Percentiles rank a stretch among this genome's conserved stretches.
These are phyloP conservation scores for Oryza longistaminata DNA, from an alignment of 176 grass and related monocot genomes.

Conservation along the genomic window DNA sequence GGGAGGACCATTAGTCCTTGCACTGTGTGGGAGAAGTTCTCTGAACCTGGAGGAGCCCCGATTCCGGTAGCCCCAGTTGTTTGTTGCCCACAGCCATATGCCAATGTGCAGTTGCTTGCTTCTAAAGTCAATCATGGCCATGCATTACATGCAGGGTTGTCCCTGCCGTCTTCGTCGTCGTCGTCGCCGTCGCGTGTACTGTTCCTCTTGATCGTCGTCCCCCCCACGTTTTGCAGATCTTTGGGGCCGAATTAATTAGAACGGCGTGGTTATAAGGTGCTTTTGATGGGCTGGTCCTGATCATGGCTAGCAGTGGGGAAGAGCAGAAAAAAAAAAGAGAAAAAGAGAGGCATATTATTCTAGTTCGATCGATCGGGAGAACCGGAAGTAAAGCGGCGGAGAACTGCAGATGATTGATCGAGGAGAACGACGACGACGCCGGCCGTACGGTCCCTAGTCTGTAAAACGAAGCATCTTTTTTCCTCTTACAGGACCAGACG, in stretches of 20 bases:
- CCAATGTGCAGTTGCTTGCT: neutral
- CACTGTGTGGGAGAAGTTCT: neutral
- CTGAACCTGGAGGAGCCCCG: slow-evolving; percentile 5
- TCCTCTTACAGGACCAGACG: slow-evolving; percentile 5
- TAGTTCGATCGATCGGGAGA: neutral
- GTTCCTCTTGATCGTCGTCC: neutral
- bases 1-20: slow-evolving; percentile 25
- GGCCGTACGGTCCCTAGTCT: slow-evolving; percentile 1
- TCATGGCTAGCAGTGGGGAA: neutral
- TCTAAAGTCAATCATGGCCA: slow-evolving; percentile 16
- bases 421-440: neutral
- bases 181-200: neutral
- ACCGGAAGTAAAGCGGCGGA: neutral
- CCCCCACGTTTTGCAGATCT: neutral
- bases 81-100: neutral
- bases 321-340: neutral
- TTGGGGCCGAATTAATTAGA: neutral
- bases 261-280: neutral
- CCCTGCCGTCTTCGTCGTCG: neutral
- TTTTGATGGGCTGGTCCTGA: neutral
- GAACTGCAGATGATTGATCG: neutral
- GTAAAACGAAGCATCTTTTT: slow-evolving; percentile 17
- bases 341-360: neutral
- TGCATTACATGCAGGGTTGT: neutral
- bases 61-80: neutral